Evolutionary conservation across 129 eudicot species (phyloP), one percentile per base, ranked within the genome.

Genomic region (Glebionis coronaria): DNA sequence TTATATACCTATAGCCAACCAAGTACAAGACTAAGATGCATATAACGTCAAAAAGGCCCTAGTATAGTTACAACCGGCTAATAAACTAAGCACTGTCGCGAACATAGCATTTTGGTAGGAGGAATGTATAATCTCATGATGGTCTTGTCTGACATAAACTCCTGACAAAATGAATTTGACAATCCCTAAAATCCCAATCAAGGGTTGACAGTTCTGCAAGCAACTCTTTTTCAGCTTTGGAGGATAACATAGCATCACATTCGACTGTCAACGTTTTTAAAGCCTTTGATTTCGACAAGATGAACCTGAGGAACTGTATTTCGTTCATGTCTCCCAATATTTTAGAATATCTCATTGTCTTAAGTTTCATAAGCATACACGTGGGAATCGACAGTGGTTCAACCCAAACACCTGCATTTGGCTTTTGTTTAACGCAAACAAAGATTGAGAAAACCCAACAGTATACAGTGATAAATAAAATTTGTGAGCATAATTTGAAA

Each of bases 291-390:
- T 56, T 56, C 9, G n/a, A n/a, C 44, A 69, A 56, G 9, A 69
- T n/a, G 65, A 19, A 69, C 10, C 42, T 51, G 1, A 69, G 2
- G 38, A 69, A 69, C 55, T 40, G 0, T 23, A 69, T 44, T 20
- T 56, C 73, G 6, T 23, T 40, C 5, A 8, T 9, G 0, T 3
- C 0, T 14, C 56, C 56, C 10, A 25, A 1, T 45, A 16, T 55
- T 2, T 57, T 10, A n/a, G 58, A 15, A 57, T 14, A 9, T 44
- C 57, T 45, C 12, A 69, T 23, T 15, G 65, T 56, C 56, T 29
- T 56, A 56, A 68, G 73, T 21, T 55, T 40, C 2, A 49, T 12
- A 18, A 16, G 44, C 63, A 68, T 55, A 21, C 73, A 55, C 12
- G 54, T 57, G 63, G 73, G 53, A 54, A 54, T 45, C 0, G 42